Conservation (phyloP, 371 early-diverging fungal species). For the Circinella umbellata region DNA sequence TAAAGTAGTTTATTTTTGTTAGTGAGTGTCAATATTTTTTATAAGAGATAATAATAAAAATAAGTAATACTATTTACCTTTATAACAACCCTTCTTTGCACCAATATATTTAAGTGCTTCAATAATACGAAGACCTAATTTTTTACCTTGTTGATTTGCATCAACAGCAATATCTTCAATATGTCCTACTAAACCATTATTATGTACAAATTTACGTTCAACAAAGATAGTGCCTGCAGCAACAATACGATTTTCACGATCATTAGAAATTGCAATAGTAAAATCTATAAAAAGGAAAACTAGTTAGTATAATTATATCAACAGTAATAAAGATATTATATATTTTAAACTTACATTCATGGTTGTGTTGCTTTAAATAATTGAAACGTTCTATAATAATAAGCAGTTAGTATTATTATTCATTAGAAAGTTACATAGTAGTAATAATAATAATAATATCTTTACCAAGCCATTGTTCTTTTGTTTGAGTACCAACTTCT, state of each 20-base stretch:
- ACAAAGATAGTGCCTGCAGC: constrained; percentile 95
- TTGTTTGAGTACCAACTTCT: constrained; percentile 73
- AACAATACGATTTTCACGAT: constrained; percentile 67
- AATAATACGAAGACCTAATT: constrained; percentile 77
- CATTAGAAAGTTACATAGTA: neutral
- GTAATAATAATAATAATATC: neutral
- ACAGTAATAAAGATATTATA: no score
- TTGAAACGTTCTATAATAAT: constrained; percentile 65
- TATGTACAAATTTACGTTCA: constrained; percentile 95
- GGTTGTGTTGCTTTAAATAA: constrained; percentile 73
- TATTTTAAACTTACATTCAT: constrained; percentile 78
- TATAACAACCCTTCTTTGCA: constrained; percentile 70
- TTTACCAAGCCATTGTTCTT: constrained; percentile 61
- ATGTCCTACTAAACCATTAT: constrained; percentile 84
- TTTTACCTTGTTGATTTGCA: constrained; percentile 92
- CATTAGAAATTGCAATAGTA: constrained; percentile 86
- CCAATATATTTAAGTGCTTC: constrained; percentile 76
- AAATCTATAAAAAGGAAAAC: constrained; percentile 48
- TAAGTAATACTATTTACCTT: no score
- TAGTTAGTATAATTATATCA: neutral
- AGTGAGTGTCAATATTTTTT: no score
- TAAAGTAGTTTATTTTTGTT: no score
- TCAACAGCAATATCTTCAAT: constrained; percentile 96
- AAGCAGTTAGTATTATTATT: neutral
- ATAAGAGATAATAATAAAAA: no score